Evolutionary conservation across 805 yeast genomes (phyloP).

Genomic region (Saccharomycopsis sp.): DNA sequence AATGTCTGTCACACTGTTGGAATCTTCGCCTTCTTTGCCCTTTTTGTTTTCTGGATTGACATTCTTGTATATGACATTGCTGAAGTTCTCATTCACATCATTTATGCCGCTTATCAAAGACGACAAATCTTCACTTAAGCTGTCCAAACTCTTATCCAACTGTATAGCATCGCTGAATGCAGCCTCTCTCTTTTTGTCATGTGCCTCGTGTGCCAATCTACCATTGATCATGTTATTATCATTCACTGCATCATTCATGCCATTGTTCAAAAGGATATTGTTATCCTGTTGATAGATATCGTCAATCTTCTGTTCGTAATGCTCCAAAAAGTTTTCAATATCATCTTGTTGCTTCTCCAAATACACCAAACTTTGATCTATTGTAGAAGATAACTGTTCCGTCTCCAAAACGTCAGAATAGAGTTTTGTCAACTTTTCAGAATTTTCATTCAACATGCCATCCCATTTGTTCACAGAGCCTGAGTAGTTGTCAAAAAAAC

Average conservation of each 20-base stretch:
- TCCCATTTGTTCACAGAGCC: slow-evolving; percentile 80
- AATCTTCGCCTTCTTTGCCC: slow-evolving; percentile 29
- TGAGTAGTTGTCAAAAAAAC: slow-evolving; percentile 68
- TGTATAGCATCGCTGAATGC: slow-evolving; percentile 83
- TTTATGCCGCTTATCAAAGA: slow-evolving; percentile 76
- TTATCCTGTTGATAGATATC: slow-evolving; percentile 22
- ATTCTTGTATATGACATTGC: slow-evolving; percentile 41
- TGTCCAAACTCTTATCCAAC: slow-evolving; percentile 71
- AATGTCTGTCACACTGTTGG: slow-evolving; percentile 52
- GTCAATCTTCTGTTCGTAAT: slow-evolving; percentile 71
- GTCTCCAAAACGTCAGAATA: slow-evolving; percentile 73
- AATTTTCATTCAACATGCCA: slow-evolving; percentile 68
- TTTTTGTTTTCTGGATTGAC: slow-evolving; percentile 28
- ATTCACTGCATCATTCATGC: not conserved
- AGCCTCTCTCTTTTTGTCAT: slow-evolving; percentile 82
- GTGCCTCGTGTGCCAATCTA: slow-evolving; percentile 25
- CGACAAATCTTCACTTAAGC: slow-evolving; percentile 65
- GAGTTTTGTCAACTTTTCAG: slow-evolving; percentile 71
- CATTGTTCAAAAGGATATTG: slow-evolving; percentile 22
- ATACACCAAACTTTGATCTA: slow-evolving; percentile 80
- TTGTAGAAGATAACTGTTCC: slow-evolving; percentile 73
- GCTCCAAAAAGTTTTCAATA: slow-evolving; percentile 68
- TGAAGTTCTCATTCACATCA: slow-evolving; percentile 71
- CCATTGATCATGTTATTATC: slow-evolving; percentile 3
- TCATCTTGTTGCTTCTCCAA: slow-evolving; percentile 91